phyloP scores from a whole-genome alignment of 2,329 filamentous ascomycete genomes.

The Scytalidium lignicola region DNA sequence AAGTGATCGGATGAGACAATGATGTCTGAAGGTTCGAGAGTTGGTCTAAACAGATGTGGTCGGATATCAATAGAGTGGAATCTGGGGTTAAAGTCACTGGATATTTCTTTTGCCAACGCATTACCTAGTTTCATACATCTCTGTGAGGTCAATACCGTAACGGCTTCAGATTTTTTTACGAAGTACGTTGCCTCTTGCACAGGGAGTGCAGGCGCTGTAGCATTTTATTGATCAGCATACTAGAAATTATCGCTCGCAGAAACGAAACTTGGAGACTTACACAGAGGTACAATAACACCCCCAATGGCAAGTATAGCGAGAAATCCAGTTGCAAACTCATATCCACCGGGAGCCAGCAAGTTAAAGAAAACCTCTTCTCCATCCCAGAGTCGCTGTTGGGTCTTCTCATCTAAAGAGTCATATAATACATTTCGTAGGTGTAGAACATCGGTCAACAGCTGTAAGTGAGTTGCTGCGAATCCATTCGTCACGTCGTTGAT shows the following conservation, averaged over 20 bases:
- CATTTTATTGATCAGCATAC: background rate
- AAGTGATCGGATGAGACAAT: conserved; percentile 25
- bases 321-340: conserved; percentile 43
- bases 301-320: conserved; percentile 41
- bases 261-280: background rate
- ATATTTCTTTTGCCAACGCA: background rate
- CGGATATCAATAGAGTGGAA: background rate
- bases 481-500: background rate
- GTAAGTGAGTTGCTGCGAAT: conserved; percentile 29
- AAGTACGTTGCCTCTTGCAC: conserved; percentile 41
- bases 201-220: conserved; percentile 29
- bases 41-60: background rate
- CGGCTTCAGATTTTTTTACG: conserved; percentile 31
- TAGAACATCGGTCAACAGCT: conserved; percentile 39
- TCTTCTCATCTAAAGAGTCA: conserved; percentile 12
- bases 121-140: background rate
- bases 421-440: conserved; percentile 33
- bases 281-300: conserved; percentile 41
- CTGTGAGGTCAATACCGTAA: conserved; percentile 26
- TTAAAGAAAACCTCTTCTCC: conserved; percentile 38
- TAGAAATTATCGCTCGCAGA: background rate
- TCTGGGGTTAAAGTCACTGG: background rate
- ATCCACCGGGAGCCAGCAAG: conserved; percentile 39
- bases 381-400: conserved; percentile 23
- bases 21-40: background rate